Base-by-base conservation (phyloP, 2,329 filamentous ascomycete species). In the Mycosphaerelloides madeirae region DNA sequence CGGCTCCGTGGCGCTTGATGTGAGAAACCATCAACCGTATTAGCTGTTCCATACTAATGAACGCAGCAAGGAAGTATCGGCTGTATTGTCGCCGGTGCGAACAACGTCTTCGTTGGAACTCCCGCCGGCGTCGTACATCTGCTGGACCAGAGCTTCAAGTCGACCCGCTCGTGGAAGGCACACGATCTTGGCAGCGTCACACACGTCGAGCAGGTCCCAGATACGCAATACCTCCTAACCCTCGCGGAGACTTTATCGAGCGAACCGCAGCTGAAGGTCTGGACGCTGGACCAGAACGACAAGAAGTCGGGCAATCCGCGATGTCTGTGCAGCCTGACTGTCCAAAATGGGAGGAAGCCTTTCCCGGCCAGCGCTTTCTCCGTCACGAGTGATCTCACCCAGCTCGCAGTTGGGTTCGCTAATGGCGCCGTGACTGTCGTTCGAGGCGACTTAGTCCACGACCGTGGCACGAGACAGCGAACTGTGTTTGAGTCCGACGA, bases 401-500 rank as follows among this genome's bases (percentile, higher is more conserved):
- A 98, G 70, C 80, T 97, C 20, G 93, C 91, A 3, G 85, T 97
- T 6, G 94, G 93, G 4, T 98, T 98, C 63, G 93, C 85, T 11
- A 97, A 98, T 67, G 93, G 93, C 6, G 83, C 90, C 1, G 91
- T 98, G 11, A 95, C 89, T 0, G 83, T 98, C 20, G 87, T 98
- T 45, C 80, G 93, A 46, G 93, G 94, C 49, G 93, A 98, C 63
- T 74, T 98, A 38, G 87, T 98, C 57, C 89, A 98, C 65, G 93
- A 98, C 65, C 82, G 93, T 45, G 93, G 94, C 16, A 89, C 91
- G 9, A 89, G 88, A 63, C 93, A 98, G 65, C 81, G 93, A 41
- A 93, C 91, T 28, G 87, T 98, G 8, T 93, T 95, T 68, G 93
- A 98, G 63, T 95, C 90, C 0, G 90, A 97, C 58, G 93, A 98